Evolutionary conservation across 306 rosid genomes (phyloP).

Genomic region (Adenanthera pavonina): DNA sequence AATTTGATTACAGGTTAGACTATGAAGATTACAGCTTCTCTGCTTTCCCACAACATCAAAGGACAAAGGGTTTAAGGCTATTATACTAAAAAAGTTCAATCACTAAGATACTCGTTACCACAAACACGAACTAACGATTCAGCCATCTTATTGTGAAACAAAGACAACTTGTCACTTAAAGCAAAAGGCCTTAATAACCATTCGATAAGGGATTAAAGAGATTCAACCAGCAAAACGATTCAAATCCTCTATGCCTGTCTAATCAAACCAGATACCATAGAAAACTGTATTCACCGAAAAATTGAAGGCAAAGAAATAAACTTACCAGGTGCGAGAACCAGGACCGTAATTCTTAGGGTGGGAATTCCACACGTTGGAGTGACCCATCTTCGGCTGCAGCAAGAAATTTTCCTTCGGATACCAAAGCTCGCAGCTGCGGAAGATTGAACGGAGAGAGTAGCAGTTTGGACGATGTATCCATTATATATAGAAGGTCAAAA

Average conservation of each 20-base stretch:
- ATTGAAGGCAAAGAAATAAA: background rate
- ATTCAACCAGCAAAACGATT: too few relatives aligned
- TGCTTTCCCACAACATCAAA: too few relatives aligned
- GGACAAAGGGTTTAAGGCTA: background rate
- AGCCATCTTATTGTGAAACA: background rate
- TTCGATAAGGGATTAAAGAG: background rate
- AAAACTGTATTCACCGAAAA: background rate
- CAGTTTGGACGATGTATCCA: background rate
- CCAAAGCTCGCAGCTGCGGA: constrained; percentile 13
- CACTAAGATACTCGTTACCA: background rate
- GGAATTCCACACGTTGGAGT: constrained; percentile 91
- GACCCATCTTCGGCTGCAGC: constrained; percentile 59
- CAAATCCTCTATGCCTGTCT: background rate
- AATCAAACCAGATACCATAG: background rate
- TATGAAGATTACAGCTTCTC: background rate
- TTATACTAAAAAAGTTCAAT: background rate
- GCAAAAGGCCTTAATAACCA: background rate
- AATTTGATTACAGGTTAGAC: background rate
- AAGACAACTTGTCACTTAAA: background rate
- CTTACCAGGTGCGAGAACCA: constrained; percentile 91
- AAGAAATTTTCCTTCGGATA: background rate
- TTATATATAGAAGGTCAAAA: constrained; percentile 35
- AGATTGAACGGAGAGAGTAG: background rate
- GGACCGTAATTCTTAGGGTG: constrained; percentile 97
- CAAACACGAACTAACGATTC: background rate